Conservation (phyloP, 768 basidiomycete genomes). For the Russula sp. region DNA sequence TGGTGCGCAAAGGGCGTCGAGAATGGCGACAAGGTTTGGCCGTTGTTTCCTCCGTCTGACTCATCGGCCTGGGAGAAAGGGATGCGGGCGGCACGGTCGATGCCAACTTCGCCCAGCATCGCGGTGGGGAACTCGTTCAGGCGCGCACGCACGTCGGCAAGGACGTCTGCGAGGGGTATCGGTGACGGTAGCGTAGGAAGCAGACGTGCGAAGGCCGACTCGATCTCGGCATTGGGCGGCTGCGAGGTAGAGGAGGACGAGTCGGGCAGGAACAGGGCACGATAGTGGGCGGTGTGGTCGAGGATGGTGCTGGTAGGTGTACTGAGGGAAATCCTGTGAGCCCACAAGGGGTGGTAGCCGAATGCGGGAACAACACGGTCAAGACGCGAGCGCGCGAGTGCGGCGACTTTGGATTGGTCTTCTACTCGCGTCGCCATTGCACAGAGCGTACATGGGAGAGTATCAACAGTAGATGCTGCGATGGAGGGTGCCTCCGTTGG, state of each 20-base stretch:
- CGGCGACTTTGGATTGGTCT: constrained; percentile 67
- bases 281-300: constrained; percentile 57
- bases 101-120: constrained; percentile 90
- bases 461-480: constrained; percentile 37
- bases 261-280: constrained; percentile 49
- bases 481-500: constrained; percentile 67
- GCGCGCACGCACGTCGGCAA: constrained; percentile 52
- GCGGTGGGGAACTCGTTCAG: constrained; percentile 56
- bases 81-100: constrained; percentile 76
- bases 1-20: constrained; percentile 77
- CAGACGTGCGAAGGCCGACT: constrained; percentile 45
- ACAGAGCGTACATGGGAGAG: constrained; percentile 60
- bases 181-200: constrained; percentile 70
- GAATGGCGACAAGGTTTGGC: constrained; percentile 66
- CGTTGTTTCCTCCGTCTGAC: constrained; percentile 23
- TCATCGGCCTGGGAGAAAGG: constrained; percentile 38
- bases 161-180: constrained; percentile 46
- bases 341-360: constrained; percentile 95
- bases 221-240: constrained; percentile 23
- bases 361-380: constrained; percentile 79
- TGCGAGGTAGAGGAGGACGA: constrained; percentile 18
- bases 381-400: constrained; percentile 53
- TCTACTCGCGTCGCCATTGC: constrained; percentile 67
- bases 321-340: constrained; percentile 59
- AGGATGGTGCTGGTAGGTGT: constrained; percentile 31